These are phyloP conservation scores for Rutstroemia sp. DNA, from an alignment of 2,329 filamentous ascomycete genomes.

Conservation along the genomic window DNA sequence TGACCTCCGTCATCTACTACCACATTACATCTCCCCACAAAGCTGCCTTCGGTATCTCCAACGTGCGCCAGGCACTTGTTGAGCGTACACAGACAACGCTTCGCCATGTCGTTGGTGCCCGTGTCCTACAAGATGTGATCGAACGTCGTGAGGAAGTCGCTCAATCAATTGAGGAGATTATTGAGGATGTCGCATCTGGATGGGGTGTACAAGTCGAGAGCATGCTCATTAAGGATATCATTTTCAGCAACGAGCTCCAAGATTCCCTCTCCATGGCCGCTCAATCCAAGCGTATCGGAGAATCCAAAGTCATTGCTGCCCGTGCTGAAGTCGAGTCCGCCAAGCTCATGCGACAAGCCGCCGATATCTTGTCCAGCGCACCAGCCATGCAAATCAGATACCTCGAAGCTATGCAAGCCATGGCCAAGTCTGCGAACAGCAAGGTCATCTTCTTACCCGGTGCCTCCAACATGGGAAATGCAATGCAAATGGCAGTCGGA, in stretches of 20 bases:
- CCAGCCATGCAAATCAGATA: constrained; percentile 98
- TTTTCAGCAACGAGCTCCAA: constrained; percentile 92
- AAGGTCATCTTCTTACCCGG: constrained; percentile 81
- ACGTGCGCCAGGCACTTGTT: constrained; percentile 90
- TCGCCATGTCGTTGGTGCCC: constrained; percentile 90
- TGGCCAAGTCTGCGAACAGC: constrained; percentile 87
- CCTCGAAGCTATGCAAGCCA: constrained; percentile 96
- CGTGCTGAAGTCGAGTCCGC: constrained; percentile 95
- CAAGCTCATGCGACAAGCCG: constrained; percentile 88
- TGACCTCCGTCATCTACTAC: constrained; percentile 99
- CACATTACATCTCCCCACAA: constrained; percentile 94
- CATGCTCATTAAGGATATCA: constrained; percentile 99
- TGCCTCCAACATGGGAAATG: constrained; percentile 49
- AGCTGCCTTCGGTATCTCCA: constrained; percentile 91
- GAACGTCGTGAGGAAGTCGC: constrained; percentile 97
- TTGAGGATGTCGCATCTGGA: constrained; percentile 85
- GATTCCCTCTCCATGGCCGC: constrained; percentile 97
- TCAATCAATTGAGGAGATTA: constrained; percentile 90
- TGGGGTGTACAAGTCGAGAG: constrained; percentile 97
- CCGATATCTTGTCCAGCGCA: constrained; percentile 84
- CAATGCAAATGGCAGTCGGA: constrained; percentile 42
- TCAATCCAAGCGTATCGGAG: constrained; percentile 96
- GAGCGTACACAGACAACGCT: constrained; percentile 98
- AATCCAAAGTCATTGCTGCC: constrained; percentile 96
- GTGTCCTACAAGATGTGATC: constrained; percentile 94